A percentile compares a stretch with the other conserved stretches of the same genome.
phyloP scores from a whole-genome alignment of 306 rosid species.

The Quercus gilva region DNA sequence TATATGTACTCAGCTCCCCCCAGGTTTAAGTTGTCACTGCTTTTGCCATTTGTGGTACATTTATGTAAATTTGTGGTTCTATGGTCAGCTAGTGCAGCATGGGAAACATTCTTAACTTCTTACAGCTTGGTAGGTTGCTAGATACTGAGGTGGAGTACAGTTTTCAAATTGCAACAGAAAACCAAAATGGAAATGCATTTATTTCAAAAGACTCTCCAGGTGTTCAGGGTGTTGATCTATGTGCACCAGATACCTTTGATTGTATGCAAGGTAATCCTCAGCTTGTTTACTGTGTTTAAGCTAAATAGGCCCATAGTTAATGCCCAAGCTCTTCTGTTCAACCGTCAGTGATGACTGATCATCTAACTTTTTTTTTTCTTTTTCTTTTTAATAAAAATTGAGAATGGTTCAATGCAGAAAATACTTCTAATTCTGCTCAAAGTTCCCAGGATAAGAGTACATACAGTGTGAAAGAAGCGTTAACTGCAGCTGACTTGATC shows the following conservation, averaged over 20 bases:
- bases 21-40: not conserved
- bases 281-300: slow-evolving; percentile 6
- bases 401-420: slow-evolving; percentile 45
- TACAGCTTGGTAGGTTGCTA: slow-evolving; percentile 62
- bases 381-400: not conserved
- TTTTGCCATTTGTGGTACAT: not conserved
- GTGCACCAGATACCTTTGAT: slow-evolving; percentile 56
- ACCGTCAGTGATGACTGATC: slow-evolving; percentile 8
- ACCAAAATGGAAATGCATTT: slow-evolving; percentile 24
- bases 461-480: slow-evolving; percentile 18
- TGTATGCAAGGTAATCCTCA: slow-evolving; percentile 42
- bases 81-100: slow-evolving; percentile 21
- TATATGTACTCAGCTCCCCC: not conserved
- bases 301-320: not conserved
- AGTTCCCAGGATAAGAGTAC: slow-evolving; percentile 31
- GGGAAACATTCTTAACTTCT: slow-evolving; percentile 51
- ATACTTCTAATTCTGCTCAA: slow-evolving; percentile 36
- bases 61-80: slow-evolving; percentile 11
- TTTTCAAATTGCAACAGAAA: slow-evolving; percentile 34
- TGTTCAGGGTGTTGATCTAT: slow-evolving; percentile 32
- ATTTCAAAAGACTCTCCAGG: slow-evolving; percentile 28
- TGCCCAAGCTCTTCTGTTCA: slow-evolving; percentile 12
- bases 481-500: slow-evolving; percentile 14
- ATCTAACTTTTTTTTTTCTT: slow-evolving; percentile 13
- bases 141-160: slow-evolving; percentile 27